Evolutionary conservation across 2,329 filamentous ascomycete genomes (phyloP), one percentile per base, ranked within the genome.

Genomic region (Pseudogymnoascus sp.): DNA sequence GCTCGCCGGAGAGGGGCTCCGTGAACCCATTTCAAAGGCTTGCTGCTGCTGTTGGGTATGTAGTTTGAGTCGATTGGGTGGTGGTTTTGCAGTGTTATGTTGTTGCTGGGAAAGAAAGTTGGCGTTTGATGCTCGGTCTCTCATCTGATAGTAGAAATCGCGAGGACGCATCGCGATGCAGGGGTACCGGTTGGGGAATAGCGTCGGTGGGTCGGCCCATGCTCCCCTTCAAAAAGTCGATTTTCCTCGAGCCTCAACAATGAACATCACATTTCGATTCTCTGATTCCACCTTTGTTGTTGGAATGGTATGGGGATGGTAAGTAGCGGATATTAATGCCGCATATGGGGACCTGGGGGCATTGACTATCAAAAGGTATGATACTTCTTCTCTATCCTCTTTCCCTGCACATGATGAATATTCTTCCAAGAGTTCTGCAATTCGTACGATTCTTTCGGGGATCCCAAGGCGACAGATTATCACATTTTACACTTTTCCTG

Each of bases 1-100:
- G 62, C 78, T 82, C 17, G 64, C 62, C 11, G 84, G 83, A 10
- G 83, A 86, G 72, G 85, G 78, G 61, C 70, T 68, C 19, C 59
- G 35, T 26, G 59, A 61, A 61, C 78, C 75, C 78, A 80, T 81
- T 64, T 68, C 69, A 67, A 67, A 50, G 2, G 35, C 21, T 26
- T 15, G 19, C 11, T 61, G 59, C 59, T 61, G 38, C 15, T 38
- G 13, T 2, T 13, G 19, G 59, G 59, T 61, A 17, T 11, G 10
- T 23, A 13, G 33, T 40, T 61, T 15, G 21, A 42, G 59, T 35
- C 7, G 50, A 57, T 57, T 57, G 50, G 8, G 50, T 57, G 28
- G 28, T 19, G 28, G 28, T 35, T 35, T 33, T 21, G n/a, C 50
- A 57, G 50, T 33, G 28, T 21, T 57, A 28, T 4, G 50, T 57